Percentiles rank a stretch among this genome's conserved stretches.
Evolutionary conservation across 2,329 filamentous ascomycete species (phyloP).

Genomic region (Colletotrichum acutatum): DNA sequence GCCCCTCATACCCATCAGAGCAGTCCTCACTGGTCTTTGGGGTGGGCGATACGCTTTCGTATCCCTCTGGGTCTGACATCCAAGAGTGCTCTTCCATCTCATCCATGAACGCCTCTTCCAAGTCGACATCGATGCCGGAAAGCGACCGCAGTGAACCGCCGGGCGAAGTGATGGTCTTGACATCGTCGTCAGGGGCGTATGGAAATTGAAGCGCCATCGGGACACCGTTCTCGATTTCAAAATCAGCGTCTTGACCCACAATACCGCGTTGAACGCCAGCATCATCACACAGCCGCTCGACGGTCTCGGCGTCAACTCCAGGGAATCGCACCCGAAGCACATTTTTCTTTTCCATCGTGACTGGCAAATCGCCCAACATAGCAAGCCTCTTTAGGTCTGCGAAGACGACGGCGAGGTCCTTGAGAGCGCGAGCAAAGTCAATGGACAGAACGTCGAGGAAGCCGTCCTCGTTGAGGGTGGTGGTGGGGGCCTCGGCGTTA

Average conservation of each 20-base stretch:
- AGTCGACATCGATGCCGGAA: conserved; percentile 48
- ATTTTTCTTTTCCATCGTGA: conserved; percentile 73
- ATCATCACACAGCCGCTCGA: conserved; percentile 87
- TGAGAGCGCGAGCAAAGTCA: conserved; percentile 88
- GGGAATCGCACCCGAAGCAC: conserved; percentile 87
- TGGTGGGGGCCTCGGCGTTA: conserved; percentile 50
- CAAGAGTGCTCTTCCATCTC: conserved; percentile 60
- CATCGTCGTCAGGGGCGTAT: conserved; percentile 72
- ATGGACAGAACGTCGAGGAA: conserved; percentile 86
- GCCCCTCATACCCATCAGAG: conserved; percentile 63
- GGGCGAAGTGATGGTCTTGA: conserved; percentile 55
- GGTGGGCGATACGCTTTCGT: conserved; percentile 60
- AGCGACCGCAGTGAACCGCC: conserved; percentile 60
- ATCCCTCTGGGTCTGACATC: conserved; percentile 59
- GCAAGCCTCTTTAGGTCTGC: conserved; percentile 85
- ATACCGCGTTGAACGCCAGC: conserved; percentile 84
- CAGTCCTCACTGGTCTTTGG: conserved; percentile 53
- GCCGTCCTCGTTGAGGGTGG: conserved; percentile 82
- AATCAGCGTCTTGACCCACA: conserved; percentile 80
- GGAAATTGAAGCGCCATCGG: conserved; percentile 86
- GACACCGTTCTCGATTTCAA: conserved; percentile 73
- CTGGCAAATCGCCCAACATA: conserved; percentile 83
- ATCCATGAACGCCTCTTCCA: conserved; percentile 52
- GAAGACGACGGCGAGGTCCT: conserved; percentile 82
- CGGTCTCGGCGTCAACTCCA: conserved; percentile 85